Evolutionary conservation across 345 rosid species (phyloP).

Genomic region (Moricandia moricandioides): DNA sequence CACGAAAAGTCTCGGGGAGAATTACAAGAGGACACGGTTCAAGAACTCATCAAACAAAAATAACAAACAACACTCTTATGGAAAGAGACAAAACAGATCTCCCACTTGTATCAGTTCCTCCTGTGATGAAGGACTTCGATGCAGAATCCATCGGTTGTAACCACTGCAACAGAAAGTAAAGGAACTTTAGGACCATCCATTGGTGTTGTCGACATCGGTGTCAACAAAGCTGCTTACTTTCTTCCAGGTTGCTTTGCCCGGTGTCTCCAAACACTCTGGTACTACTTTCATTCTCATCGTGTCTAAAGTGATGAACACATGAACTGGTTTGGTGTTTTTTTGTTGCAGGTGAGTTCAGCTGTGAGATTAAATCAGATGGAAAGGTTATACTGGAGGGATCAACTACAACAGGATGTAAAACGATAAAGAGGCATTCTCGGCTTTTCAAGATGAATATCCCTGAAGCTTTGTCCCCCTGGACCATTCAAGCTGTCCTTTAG

Average conservation of each 20-base stretch:
- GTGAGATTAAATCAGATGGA: conserved; percentile 58
- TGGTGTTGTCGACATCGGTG: conserved; percentile 63
- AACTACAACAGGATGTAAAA: conserved; percentile 34
- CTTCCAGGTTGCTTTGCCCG: conserved; percentile 59
- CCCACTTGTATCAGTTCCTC: conserved; percentile 31
- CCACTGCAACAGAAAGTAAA: conserved; percentile 47
- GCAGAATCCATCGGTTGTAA: conserved; percentile 30
- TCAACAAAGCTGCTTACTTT: conserved; percentile 51
- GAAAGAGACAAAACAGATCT: too few species aligned
- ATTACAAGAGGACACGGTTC: too few species aligned
- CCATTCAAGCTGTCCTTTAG: conserved; percentile 53
- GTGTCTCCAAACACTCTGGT: conserved; percentile 49
- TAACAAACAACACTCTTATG: too few species aligned
- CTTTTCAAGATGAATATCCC: conserved; percentile 42
- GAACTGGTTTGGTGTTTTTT: conserved; percentile 6
- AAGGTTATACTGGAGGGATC: conserved; percentile 53
- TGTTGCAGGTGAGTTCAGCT: conserved; percentile 53
- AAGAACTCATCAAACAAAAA: too few species aligned
- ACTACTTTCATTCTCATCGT: conserved; percentile 12
- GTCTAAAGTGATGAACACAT: background rate
- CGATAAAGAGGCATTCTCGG: conserved; percentile 41
- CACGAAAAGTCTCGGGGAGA: too few species aligned
- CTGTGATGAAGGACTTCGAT: conserved; percentile 29
- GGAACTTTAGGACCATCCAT: conserved; percentile 44
- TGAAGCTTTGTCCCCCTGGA: conserved; percentile 53